These are phyloP conservation scores for Nothophaeocryptopus gaeumannii DNA, from an alignment of 2,329 filamentous ascomycete genomes.

Conservation along the genomic window DNA sequence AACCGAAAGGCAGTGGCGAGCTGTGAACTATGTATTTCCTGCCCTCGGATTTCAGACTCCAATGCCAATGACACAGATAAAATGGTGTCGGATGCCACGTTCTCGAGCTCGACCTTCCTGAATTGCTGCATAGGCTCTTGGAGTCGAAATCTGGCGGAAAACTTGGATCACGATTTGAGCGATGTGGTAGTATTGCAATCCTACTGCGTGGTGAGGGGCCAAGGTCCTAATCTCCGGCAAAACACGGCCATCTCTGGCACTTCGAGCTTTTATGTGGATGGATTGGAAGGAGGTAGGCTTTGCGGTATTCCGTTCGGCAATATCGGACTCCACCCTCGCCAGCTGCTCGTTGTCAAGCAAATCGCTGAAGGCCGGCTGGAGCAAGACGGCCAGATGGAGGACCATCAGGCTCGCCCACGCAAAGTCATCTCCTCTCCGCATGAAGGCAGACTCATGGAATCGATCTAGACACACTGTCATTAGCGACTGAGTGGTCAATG, in stretches of 20 bases:
- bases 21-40: slow-evolving; percentile 22
- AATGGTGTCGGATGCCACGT: slow-evolving; percentile 11
- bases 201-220: slow-evolving; percentile 17
- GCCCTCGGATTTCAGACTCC: slow-evolving; percentile 16
- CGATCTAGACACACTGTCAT: slow-evolving; percentile 33
- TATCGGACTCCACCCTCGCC: neutral
- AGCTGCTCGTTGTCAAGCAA: neutral
- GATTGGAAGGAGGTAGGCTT: slow-evolving; percentile 5
- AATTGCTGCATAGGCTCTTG: slow-evolving; percentile 9
- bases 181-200: slow-evolving; percentile 22
- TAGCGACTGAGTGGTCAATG: slow-evolving; percentile 36
- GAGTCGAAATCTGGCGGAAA: neutral
- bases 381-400: slow-evolving; percentile 13
- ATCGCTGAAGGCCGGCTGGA: slow-evolving; percentile 9
- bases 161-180: slow-evolving; percentile 16
- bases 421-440: slow-evolving; percentile 13
- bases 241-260: neutral
- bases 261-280: slow-evolving; percentile 2
- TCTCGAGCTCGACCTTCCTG: slow-evolving; percentile 9
- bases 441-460: slow-evolving; percentile 12
- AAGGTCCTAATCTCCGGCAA: slow-evolving; percentile 21
- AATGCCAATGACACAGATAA: slow-evolving; percentile 16
- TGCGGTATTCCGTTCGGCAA: neutral
- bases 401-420: slow-evolving; percentile 21
- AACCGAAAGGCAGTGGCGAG: slow-evolving; percentile 20